Conservation (phyloP, 2,329 filamentous ascomycete species). For the Ceratocystiopsis brevicomis region DNA sequence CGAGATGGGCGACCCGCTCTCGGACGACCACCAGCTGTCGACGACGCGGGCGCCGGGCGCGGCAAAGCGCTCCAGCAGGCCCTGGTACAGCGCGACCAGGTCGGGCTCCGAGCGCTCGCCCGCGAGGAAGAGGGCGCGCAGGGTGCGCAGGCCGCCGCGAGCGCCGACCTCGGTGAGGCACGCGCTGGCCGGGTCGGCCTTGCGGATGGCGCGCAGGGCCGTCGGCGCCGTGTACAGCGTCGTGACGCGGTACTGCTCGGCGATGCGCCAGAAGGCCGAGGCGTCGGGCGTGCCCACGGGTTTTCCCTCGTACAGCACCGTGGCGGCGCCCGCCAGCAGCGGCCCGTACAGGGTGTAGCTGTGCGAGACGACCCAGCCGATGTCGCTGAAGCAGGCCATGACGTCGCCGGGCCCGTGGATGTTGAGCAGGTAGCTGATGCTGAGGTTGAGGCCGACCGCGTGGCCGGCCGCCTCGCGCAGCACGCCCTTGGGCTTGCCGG, state of each 20-base stretch:
- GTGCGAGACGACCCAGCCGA: conserved; percentile 73
- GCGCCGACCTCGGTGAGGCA: conserved; percentile 44
- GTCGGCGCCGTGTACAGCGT: conserved; percentile 73
- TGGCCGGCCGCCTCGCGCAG: conserved; percentile 69
- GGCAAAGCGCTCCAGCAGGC: conserved; percentile 47
- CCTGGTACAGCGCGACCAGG: conserved; percentile 65
- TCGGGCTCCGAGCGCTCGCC: conserved; percentile 79
- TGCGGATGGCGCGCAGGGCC: conserved; percentile 68
- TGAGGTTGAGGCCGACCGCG: conserved; percentile 66
- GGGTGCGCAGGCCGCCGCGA: conserved; percentile 48
- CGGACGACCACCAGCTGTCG: conserved; percentile 44
- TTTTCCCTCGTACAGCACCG: conserved; percentile 85
- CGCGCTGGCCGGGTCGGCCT: conserved; percentile 61
- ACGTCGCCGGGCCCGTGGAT: conserved; percentile 73
- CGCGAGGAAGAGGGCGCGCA: conserved; percentile 65
- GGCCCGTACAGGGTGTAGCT: conserved; percentile 79
- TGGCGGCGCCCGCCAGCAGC: conserved; percentile 67
- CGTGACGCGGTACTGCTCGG: conserved; percentile 73
- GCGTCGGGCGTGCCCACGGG: conserved; percentile 77
- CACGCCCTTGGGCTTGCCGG: conserved; percentile 67
- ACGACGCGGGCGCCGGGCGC: conserved; percentile 39
- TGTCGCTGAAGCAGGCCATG: conserved; percentile 37
- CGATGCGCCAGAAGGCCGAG: conserved; percentile 70
- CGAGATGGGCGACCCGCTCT: conserved; percentile 39
- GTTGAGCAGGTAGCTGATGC: conserved; percentile 66